phyloP scores from a whole-genome alignment of 257 asterid species.

The Avicennia marina region DNA sequence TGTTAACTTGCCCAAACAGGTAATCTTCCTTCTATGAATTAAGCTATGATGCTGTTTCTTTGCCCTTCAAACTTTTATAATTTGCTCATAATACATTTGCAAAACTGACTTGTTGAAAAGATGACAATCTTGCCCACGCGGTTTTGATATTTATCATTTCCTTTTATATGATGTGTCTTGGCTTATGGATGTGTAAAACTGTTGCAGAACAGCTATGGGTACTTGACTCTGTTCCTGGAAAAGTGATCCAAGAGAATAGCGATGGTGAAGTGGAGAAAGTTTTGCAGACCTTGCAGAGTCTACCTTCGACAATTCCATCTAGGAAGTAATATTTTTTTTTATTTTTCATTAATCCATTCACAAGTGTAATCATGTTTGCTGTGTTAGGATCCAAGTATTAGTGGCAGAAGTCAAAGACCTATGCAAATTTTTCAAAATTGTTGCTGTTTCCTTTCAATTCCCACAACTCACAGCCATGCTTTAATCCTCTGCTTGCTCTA shows the following conservation, averaged over 20 bases:
- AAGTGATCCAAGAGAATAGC: slow-evolving; percentile 41
- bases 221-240: slow-evolving; percentile 90
- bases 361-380: not conserved
- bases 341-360: slow-evolving; percentile 9
- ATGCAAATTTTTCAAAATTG: not conserved
- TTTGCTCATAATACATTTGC: not conserved
- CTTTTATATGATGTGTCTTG: not conserved
- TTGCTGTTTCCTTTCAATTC: not conserved
- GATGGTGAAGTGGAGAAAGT: slow-evolving; percentile 94
- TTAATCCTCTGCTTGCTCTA: slow-evolving; percentile 1
- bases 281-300: slow-evolving; percentile 57
- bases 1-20: slow-evolving; percentile 74
- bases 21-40: slow-evolving; percentile 23
- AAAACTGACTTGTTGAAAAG: not conserved
- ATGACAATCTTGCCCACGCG: slow-evolving; percentile 3
- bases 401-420: not conserved
- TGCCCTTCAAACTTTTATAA: slow-evolving; percentile 1
- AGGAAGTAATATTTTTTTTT: slow-evolving; percentile 50
- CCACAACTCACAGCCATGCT: not conserved
- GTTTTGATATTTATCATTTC: no score
- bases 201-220: slow-evolving; percentile 94
- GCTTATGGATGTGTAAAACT: slow-evolving; percentile 25
- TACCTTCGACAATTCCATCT: slow-evolving; percentile 67
- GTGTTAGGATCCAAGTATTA: not conserved
- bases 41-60: not conserved